These are phyloP conservation scores for Tolypocladium amazonense DNA, from an alignment of 2,329 filamentous ascomycete species.

Conservation along the genomic window DNA sequence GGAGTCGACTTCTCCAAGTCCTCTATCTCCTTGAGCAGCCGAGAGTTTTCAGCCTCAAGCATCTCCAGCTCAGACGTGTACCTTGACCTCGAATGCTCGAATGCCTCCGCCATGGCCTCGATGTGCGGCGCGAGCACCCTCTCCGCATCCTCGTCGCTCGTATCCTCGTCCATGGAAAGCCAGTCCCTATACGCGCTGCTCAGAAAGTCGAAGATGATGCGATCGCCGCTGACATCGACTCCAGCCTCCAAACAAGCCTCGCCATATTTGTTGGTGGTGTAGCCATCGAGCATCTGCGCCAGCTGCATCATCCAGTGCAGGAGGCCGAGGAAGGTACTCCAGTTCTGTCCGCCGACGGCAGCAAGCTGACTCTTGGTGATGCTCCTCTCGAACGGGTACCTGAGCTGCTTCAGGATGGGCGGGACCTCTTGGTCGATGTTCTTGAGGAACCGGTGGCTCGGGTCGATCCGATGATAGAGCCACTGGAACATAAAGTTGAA, in stretches of 20 bases:
- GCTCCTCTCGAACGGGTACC: constrained; percentile 89
- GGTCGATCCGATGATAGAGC: constrained; percentile 93
- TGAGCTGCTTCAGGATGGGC: constrained; percentile 80
- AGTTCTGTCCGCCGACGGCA: constrained; percentile 93
- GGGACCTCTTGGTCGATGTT: constrained; percentile 93
- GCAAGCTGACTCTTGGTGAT: constrained; percentile 95
- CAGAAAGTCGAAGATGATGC: constrained; percentile 89
- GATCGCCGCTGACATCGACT: constrained; percentile 77
- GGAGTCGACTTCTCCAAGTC: constrained; percentile 81
- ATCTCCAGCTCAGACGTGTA: constrained; percentile 76
- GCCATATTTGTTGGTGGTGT: constrained; percentile 68
- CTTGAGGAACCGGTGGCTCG: constrained; percentile 85
- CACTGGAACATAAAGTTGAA: constrained; percentile 98
- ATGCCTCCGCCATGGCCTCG: constrained; percentile 76
- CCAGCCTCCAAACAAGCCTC: constrained; percentile 82
- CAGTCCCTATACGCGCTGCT: constrained; percentile 87
- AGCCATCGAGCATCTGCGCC: constrained; percentile 85
- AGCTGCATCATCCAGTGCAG: constrained; percentile 99
- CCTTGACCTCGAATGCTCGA: constrained; percentile 73
- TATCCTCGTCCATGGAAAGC: constrained; percentile 85
- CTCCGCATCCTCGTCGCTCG: constrained; percentile 74
- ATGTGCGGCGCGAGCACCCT: constrained; percentile 73
- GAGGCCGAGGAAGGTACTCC: constrained; percentile 87
- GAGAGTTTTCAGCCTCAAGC: constrained; percentile 76
- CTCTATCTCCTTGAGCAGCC: constrained; percentile 75